Conservation (phyloP, 495 filamentous ascomycete genomes). For the Amphirosellinia nigrospora region DNA sequence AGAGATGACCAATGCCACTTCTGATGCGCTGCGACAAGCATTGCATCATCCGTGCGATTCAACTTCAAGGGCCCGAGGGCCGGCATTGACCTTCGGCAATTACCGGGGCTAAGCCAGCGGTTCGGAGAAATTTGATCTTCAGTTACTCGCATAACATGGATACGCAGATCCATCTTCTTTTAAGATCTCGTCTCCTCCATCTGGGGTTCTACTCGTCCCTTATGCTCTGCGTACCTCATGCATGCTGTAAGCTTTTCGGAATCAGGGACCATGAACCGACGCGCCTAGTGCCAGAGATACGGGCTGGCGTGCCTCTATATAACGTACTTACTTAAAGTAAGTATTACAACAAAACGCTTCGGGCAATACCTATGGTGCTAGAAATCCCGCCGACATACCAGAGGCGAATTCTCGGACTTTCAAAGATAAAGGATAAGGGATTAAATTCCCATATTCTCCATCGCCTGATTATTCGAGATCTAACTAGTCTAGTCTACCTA, state of each 20-base stretch:
- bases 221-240: too few relatives aligned
- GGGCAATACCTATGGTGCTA: background rate
- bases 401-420: background rate
- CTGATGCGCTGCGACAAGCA: background rate
- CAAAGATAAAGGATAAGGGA: slow-evolving; percentile 5
- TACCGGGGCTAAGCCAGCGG: background rate
- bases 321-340: too few relatives aligned
- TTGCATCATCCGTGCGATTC: slow-evolving; percentile 7
- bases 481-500: too few relatives aligned
- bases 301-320: background rate
- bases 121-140: slow-evolving; percentile 4
- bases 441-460: too few relatives aligned
- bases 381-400: background rate
- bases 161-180: background rate
- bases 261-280: slow-evolving; percentile 7
- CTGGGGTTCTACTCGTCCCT: background rate
- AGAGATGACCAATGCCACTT: background rate
- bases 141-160: background rate
- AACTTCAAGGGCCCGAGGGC: background rate
- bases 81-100: slow-evolving; percentile 17
- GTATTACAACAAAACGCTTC: background rate
- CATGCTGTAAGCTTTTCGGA: background rate
- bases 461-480: too few relatives aligned
- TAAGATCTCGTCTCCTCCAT: background rate
- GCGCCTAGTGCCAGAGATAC: background rate